Conservation (phyloP, 169 alveolate genomes). For the Eimeria brunetti region DNA sequence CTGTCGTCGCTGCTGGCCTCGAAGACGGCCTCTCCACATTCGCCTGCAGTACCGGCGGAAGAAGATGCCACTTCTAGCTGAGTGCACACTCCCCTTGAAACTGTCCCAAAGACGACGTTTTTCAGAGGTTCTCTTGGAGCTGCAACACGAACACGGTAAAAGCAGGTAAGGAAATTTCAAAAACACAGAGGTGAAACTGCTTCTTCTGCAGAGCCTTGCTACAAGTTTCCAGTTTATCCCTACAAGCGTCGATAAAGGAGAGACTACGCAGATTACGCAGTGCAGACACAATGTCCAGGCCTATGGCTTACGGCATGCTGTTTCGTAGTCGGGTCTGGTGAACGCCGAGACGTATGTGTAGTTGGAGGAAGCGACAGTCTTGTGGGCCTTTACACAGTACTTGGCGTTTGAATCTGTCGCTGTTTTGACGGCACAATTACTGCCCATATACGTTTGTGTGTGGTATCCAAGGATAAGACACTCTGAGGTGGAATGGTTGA, state of each 20-base stretch:
- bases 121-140: constrained; percentile 79
- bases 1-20: constrained; percentile 73
- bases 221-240: neutral
- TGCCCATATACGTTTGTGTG: constrained; percentile 56
- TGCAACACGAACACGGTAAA: neutral
- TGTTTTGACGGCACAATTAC: constrained; percentile 39
- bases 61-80: constrained; percentile 9
- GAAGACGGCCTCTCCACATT: constrained; percentile 70
- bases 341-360: constrained; percentile 74
- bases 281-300: neutral
- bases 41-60: constrained; percentile 62
- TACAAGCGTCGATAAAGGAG: neutral
- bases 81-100: constrained; percentile 41
- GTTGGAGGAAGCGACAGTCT: constrained; percentile 61
- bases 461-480: constrained; percentile 81
- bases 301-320: constrained; percentile 80
- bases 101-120: constrained; percentile 56
- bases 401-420: constrained; percentile 22
- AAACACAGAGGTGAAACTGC: neutral
- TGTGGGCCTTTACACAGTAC: constrained; percentile 79
- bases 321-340: constrained; percentile 81
- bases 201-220: neutral
- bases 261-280: neutral
- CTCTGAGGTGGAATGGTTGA: constrained; percentile 71
- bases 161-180: neutral